Percentiles rank a stretch among this genome's conserved stretches.
Conservation (phyloP, 2,329 filamentous ascomycete genomes). For the Metarhizium humberi region DNA sequence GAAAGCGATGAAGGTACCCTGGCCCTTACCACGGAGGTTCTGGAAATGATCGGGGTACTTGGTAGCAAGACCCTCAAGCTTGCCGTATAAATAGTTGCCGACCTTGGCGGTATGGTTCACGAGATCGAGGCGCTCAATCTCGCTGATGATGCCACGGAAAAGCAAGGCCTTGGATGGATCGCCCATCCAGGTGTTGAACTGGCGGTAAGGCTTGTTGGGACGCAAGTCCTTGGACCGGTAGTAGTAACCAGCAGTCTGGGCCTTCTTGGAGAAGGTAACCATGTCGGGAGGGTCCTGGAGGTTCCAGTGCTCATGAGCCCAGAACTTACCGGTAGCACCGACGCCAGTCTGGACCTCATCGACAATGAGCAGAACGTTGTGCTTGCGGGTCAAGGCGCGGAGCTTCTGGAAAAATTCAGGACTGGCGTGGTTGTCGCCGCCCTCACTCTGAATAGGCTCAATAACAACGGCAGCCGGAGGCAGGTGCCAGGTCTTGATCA, state of each 20-base stretch:
- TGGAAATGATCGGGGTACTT: slow-evolving; percentile 69
- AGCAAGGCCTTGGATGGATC: slow-evolving; percentile 78
- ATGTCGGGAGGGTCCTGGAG: slow-evolving; percentile 75
- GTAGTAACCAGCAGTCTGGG: slow-evolving; percentile 89
- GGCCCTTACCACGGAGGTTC: slow-evolving; percentile 79
- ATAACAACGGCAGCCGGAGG: slow-evolving; percentile 76
- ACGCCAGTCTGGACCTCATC: slow-evolving; percentile 93
- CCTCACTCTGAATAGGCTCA: slow-evolving; percentile 89
- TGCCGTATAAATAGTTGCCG: slow-evolving; percentile 68
- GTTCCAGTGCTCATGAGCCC: slow-evolving; percentile 94
- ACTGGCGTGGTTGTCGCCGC: slow-evolving; percentile 88
- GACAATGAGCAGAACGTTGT: slow-evolving; percentile 77
- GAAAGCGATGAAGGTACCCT: slow-evolving; percentile 89
- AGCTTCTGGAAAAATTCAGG: slow-evolving; percentile 80
- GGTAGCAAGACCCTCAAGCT: slow-evolving; percentile 56
- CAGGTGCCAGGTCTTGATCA: slow-evolving; percentile 70
- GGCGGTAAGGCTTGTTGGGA: slow-evolving; percentile 88
- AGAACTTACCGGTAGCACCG: slow-evolving; percentile 88
- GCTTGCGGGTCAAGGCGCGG: slow-evolving; percentile 66
- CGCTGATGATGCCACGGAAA: slow-evolving; percentile 77
- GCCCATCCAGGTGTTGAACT: slow-evolving; percentile 98
- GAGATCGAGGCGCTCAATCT: slow-evolving; percentile 68
- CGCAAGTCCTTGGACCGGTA: slow-evolving; percentile 70
- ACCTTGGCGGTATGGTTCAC: slow-evolving; percentile 69
- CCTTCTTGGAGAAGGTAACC: slow-evolving; percentile 94